Conservation (phyloP, 495 filamentous ascomycete species). For the Hypoxylon cercidicola region DNA sequence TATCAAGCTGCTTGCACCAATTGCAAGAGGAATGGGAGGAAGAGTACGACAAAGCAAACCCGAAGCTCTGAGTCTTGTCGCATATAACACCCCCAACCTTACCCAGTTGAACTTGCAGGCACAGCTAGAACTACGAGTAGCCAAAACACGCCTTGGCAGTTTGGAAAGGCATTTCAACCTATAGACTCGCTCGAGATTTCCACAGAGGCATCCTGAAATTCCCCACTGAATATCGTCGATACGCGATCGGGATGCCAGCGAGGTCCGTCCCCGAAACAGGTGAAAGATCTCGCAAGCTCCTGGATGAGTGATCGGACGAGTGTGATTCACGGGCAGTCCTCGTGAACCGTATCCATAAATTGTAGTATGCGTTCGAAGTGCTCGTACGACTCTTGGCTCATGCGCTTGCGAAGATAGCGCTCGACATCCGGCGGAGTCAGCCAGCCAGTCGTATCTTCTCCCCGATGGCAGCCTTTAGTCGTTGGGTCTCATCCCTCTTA, state of each 20-base stretch:
- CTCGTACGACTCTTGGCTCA: conserved; percentile 28
- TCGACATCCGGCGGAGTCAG: conserved; percentile 33
- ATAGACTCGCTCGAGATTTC: background rate
- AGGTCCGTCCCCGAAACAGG: conserved; percentile 34
- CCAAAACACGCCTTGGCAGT: too few species aligned
- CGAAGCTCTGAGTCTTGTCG: background rate
- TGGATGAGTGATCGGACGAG: conserved; percentile 25
- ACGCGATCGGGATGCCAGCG: conserved; percentile 28
- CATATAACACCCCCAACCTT: background rate
- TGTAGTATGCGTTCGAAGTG: conserved; percentile 22
- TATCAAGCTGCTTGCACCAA: conserved; percentile 62
- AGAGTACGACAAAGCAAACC: background rate
- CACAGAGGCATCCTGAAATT: background rate
- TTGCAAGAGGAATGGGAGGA: conserved; percentile 53
- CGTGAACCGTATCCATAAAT: conserved; percentile 4
- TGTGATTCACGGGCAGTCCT: conserved; percentile 1
- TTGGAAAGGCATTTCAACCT: background rate
- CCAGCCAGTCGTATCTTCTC: conserved; percentile 19
- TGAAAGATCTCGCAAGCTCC: conserved; percentile 5
- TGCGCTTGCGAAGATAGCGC: conserved; percentile 23
- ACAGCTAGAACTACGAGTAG: too few species aligned
- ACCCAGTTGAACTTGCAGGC: too few species aligned
- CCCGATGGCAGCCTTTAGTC: conserved; percentile 33
- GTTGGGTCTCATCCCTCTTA: conserved; percentile 24
- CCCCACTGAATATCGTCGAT: conserved; percentile 11